Evolutionary conservation across 2,329 filamentous ascomycete genomes (phyloP), one percentile per base, ranked within the genome.

Genomic region (Fusarium guadeloupense): DNA sequence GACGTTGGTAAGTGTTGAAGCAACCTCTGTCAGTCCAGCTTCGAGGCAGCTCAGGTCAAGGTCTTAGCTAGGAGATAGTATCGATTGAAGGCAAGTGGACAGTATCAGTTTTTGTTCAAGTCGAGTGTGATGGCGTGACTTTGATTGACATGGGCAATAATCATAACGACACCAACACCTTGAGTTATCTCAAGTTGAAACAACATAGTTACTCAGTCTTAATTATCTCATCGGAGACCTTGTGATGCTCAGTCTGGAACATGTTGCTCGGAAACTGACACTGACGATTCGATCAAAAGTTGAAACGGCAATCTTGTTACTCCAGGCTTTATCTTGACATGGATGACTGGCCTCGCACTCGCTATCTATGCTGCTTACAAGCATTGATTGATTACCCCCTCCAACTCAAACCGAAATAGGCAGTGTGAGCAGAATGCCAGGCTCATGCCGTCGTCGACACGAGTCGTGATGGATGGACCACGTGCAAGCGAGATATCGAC

Each of bases 1-100:
- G 67, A 49, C 67, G 67, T 25, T 69, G 54, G 61, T 69, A 69
- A 58, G 47, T 25, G 38, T 31, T 35, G 38, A n/a, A 48, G 37
- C 43, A 42, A 39, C 25, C 9, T 7, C n/a, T n/a, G n/a, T n/a
- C n/a, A n/a, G 4, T n/a, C 19, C 13, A 34, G 17, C 23, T 56
- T 13, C 19, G 13, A 28, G 19, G 33, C 26, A 26, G 17, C 33
- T 25, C 21, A 34, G 38, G 19, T 30, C 31, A 39, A n/a, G 13
- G 30, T 54, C 30, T 34, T 19, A 12, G 13, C n/a, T 20, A 20
- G 25, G 38, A 41, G 54, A 44, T 31, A 37, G 20, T 30, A 14
- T 17, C 33, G 21, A 38, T 28, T 45, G 44, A 64, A 42, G 23
- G 4, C 41, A 54, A 54, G 44, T 12, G 21, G 53, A 59, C 7